Evolutionary conservation across 78 protist species (phyloP), one percentile per base, ranked within the genome.

Genomic region (Dictyostelium brefeldianum): DNA sequence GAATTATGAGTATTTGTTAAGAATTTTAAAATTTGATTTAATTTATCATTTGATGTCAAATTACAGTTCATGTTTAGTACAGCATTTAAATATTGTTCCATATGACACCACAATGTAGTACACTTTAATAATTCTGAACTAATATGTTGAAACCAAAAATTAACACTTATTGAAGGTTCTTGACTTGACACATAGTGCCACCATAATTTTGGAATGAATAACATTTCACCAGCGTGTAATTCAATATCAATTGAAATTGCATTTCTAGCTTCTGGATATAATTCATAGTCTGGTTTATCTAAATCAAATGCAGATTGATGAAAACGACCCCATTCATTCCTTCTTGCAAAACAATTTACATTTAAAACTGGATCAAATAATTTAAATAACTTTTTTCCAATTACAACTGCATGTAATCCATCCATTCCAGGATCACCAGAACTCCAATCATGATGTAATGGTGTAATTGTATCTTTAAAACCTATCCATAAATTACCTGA

Each of bases 201-300:
- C 97, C 97, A 95, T n/a, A 82, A 56, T n/a, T 90, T 90, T 17
- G 97, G 97, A 5, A 95, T 89, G 64, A 78, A 95, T 15, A 95
- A 80, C 50, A 80, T 57, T 22, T 95, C 95, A 20, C 97, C 97
- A 22, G 65, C 81, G 5, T 74, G 50, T 7, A 95, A 57, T 8
- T 56, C 46, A 27, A 82, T 56, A 5, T 78, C 81, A 57, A 73
- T 50, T 10, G 25, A 25, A 9, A n/a, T 53, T 14, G 89, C 82
- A 9, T 73, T 41, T 18, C n/a, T 77, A 4, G 65, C 84, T 50
- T 80, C 82, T 25, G 97, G 97, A 48, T 47, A 48, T 36, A 2
- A n/a, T 1, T 50, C 56, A 59, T 46, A 70, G 57, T 95, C 89
- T 22, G 89, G 90, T 2, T 53, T 25, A 17, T 80, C 89, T 17